These are phyloP conservation scores for Linnemannia schmuckeri DNA, from an alignment of 192 early-diverging fungal genomes.

Conservation along the genomic window DNA sequence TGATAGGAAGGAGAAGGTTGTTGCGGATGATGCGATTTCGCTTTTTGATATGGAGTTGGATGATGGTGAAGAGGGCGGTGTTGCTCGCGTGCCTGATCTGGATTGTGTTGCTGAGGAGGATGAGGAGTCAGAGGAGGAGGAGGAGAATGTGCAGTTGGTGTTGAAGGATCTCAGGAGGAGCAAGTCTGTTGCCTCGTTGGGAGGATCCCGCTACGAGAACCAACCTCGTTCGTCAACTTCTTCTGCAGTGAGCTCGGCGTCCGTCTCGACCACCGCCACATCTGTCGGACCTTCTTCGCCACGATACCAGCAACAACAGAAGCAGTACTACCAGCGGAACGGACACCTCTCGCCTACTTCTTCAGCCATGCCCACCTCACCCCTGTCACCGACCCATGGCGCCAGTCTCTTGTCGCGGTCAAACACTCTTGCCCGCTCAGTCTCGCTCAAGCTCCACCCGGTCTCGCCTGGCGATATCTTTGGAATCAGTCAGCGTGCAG, in stretches of 20 bases:
- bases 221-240: slow-evolving; percentile 9
- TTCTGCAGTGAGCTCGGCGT: not conserved
- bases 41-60: slow-evolving; percentile 46
- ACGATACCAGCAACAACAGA: not conserved
- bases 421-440: slow-evolving; percentile 39
- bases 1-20: slow-evolving; percentile 43
- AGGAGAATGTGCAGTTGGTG: slow-evolving; percentile 38
- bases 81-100: slow-evolving; percentile 25
- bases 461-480: slow-evolving; percentile 54
- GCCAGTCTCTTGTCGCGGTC: slow-evolving; percentile 24
- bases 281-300: not conserved
- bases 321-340: not conserved
- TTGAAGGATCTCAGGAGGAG: slow-evolving; percentile 35
- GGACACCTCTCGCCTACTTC: slow-evolving; percentile 18
- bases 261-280: not conserved
- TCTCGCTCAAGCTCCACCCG: slow-evolving; percentile 38
- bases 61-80: slow-evolving; percentile 19
- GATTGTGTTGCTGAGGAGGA: slow-evolving; percentile 36
- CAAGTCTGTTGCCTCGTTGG: slow-evolving; percentile 38
- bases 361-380: not conserved
- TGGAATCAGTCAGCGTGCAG: slow-evolving; percentile 53
- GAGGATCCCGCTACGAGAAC: slow-evolving; percentile 34
- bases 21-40: slow-evolving; percentile 52
- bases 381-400: slow-evolving; percentile 17
- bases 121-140: slow-evolving; percentile 30